phyloP scores from a whole-genome alignment of 345 rosid genomes.

The Mallotus nudiflorus region DNA sequence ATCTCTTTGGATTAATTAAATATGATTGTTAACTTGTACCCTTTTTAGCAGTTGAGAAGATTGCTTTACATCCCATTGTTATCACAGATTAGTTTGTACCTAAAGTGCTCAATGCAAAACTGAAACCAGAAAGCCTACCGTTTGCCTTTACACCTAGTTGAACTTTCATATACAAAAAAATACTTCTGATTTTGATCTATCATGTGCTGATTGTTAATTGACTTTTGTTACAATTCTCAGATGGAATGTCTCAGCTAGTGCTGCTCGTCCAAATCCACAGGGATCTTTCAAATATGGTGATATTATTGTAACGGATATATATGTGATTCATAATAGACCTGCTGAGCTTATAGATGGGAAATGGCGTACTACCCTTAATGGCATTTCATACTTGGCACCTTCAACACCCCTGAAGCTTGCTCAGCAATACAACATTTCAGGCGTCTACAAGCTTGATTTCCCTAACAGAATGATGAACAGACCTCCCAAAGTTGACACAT shows the following conservation, averaged over 20 bases:
- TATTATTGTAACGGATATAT: constrained; percentile 83
- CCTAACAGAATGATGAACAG: constrained; percentile 74
- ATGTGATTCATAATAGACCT: constrained; percentile 66
- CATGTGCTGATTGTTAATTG: constrained; percentile 11
- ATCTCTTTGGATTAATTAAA: constrained; percentile 24
- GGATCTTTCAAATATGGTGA: constrained; percentile 89
- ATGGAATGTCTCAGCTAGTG: constrained; percentile 88
- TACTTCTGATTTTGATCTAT: constrained; percentile 6
- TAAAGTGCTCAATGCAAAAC: background rate
- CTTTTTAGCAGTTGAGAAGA: constrained; percentile 17
- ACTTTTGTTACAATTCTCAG: constrained; percentile 35
- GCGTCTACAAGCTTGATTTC: constrained; percentile 89
- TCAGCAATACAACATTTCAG: constrained; percentile 72
- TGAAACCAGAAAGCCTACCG: background rate
- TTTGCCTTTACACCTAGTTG: constrained; percentile 1
- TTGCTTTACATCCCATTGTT: background rate
- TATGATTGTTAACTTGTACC: constrained; percentile 4
- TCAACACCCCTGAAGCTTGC: constrained; percentile 87
- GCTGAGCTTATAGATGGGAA: constrained; percentile 74
- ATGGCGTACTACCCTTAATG: constrained; percentile 64
- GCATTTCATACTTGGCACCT: constrained; percentile 80
- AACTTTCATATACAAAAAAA: background rate
- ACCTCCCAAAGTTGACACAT: constrained; percentile 72
- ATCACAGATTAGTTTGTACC: background rate
- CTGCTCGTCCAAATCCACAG: constrained; percentile 94